Conservation (phyloP, 371 early-diverging fungal genomes). For the Lichtheimia hyalospora region DNA sequence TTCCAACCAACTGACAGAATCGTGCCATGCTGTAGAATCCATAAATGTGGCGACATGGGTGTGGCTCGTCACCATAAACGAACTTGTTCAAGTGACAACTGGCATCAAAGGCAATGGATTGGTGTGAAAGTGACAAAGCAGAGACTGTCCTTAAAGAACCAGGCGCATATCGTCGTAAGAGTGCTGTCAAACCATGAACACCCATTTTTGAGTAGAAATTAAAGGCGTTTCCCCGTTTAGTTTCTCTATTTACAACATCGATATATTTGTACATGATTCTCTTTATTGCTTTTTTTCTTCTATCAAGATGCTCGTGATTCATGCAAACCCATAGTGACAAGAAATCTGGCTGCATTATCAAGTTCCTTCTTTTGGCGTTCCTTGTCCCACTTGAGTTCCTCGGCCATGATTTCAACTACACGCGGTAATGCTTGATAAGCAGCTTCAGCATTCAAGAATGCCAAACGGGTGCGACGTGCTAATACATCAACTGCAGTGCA, state of each 20-base stretch:
- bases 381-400: constrained; percentile 82
- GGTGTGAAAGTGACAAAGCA: constrained; percentile 28
- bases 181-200: constrained; percentile 50
- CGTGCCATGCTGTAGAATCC: constrained; percentile 53
- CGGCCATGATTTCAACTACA: constrained; percentile 90
- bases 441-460: constrained; percentile 95
- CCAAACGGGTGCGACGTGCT: constrained; percentile 91
- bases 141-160: constrained; percentile 36
- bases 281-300: too few relatives aligned
- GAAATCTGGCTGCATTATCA: constrained; percentile 71
- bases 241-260: too few relatives aligned
- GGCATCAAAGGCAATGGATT: constrained; percentile 58
- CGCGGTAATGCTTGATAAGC: constrained; percentile 84
- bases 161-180: constrained; percentile 54
- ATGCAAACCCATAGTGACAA: constrained; percentile 88
- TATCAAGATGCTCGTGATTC: background rate
- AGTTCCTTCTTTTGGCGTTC: constrained; percentile 69
- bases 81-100: constrained; percentile 62
- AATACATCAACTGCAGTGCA: constrained; percentile 93
- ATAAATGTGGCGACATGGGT: constrained; percentile 48
- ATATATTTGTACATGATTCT: too few relatives aligned
- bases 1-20: constrained; percentile 43
- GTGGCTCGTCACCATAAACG: constrained; percentile 49
- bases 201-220: constrained; percentile 40
- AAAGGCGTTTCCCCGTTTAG: too few relatives aligned